A percentile compares a stretch with the other conserved stretches of the same genome.
Conservation (phyloP, 1,139 yeast species). For the Pichia terricola region DNA sequence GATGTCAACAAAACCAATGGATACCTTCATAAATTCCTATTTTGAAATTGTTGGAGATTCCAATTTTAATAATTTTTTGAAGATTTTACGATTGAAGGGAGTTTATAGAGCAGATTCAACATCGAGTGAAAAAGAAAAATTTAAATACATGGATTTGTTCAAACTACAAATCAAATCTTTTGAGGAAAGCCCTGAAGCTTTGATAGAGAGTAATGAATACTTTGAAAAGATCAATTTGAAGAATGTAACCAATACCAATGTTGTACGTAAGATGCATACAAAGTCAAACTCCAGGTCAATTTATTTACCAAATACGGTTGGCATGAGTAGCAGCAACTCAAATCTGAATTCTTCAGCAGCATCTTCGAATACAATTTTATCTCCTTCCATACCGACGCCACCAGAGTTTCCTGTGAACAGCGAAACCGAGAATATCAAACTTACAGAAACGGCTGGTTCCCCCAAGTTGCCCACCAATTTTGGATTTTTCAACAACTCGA, state of each 20-base stretch:
- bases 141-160: conserved; percentile 51
- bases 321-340: background rate
- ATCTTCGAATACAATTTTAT: background rate
- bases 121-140: conserved; percentile 27
- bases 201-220: conserved; percentile 21
- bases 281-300: conserved; percentile 10
- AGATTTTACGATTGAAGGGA: conserved; percentile 57
- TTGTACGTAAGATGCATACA: conserved; percentile 4
- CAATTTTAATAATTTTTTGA: conserved; percentile 51
- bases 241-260: conserved; percentile 2
- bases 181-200: conserved; percentile 25
- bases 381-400: conserved; percentile 1
- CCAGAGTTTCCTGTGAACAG: conserved; percentile 6
- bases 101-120: conserved; percentile 25
- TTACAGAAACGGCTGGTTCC: too few species aligned
- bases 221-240: conserved; percentile 17
- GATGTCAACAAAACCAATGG: conserved; percentile 55
- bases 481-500: conserved; percentile 20
- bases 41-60: conserved; percentile 61
- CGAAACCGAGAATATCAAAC: too few species aligned
- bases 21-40: conserved; percentile 58
- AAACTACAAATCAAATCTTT: conserved; percentile 46
- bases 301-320: conserved; percentile 9
- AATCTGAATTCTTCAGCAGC: background rate
- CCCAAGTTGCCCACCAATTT: conserved; percentile 2